These are phyloP conservation scores for Trametes versicolor DNA, from an alignment of 1,284 basidiomycete genomes.

Conservation along the genomic window DNA sequence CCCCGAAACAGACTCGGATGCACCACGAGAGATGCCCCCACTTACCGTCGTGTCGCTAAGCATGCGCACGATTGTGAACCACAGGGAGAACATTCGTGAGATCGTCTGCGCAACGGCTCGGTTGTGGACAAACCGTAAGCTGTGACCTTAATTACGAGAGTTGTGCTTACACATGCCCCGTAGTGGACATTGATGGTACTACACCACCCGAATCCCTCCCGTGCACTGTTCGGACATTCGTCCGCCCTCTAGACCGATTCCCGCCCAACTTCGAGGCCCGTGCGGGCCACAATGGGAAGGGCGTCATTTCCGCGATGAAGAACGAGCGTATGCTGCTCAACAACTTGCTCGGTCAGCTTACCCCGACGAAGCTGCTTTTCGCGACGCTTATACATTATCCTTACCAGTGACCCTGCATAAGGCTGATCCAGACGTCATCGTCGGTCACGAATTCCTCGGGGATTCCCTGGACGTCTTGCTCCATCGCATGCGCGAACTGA, in stretches of 20 bases:
- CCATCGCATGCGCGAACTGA: constrained; percentile 91
- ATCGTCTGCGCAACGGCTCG: constrained; percentile 88
- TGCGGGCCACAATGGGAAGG: constrained; percentile 71
- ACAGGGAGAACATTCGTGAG: constrained; percentile 93
- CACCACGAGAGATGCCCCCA: constrained; percentile 88
- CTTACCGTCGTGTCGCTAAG: constrained; percentile 93
- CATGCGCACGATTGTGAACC: constrained; percentile 93
- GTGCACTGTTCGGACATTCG: constrained; percentile 87
- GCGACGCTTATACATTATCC: constrained; percentile 2
- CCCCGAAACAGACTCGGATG: constrained; percentile 73
- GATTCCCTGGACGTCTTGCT: constrained; percentile 92
- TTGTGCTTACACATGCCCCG: not conserved
- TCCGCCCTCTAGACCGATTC: constrained; percentile 93
- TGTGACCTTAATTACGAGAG: not conserved
- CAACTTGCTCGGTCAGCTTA: constrained; percentile 71
- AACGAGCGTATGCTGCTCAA: constrained; percentile 91
- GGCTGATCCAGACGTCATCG: constrained; percentile 93
- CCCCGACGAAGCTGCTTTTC: not conserved
- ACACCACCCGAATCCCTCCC: constrained; percentile 89
- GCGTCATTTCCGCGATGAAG: constrained; percentile 79
- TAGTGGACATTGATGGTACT: constrained; percentile 89
- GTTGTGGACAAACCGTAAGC: constrained; percentile 89
- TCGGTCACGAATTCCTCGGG: constrained; percentile 97
- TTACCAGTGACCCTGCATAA: constrained; percentile 80
- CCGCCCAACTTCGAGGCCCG: constrained; percentile 85